Percentiles rank a stretch among this genome's conserved stretches.
Evolutionary conservation across 2,329 filamentous ascomycete species (phyloP).

Genomic region (Raffaelea ambrosiae): DNA sequence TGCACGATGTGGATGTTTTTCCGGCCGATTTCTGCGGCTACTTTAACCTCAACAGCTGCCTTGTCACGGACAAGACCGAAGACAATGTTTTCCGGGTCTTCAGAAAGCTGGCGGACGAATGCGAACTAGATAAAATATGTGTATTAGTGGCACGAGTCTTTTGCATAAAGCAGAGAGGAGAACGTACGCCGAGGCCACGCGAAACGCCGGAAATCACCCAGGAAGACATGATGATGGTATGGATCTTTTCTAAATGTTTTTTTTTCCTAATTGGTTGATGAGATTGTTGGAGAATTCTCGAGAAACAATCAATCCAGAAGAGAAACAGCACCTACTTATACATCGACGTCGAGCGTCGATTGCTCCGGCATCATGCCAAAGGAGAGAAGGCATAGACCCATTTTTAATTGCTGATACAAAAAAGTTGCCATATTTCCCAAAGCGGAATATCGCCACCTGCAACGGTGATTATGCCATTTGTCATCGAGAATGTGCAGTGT

Average conservation of each 20-base stretch:
- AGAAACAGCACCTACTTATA: background rate
- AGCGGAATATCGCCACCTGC: background rate
- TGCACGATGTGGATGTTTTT: conserved; percentile 37
- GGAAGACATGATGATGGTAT: too few relatives aligned
- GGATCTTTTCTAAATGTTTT: too few relatives aligned
- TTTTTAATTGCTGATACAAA: background rate
- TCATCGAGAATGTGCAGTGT: too few relatives aligned
- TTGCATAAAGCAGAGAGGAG: background rate
- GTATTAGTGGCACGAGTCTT: background rate
- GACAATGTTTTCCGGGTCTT: conserved; percentile 30
- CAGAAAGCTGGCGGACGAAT: conserved; percentile 36
- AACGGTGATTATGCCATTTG: too few relatives aligned
- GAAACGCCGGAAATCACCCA: conserved; percentile 17
- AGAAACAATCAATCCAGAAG: background rate
- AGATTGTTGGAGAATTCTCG: background rate
- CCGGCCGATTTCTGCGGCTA: conserved; percentile 29
- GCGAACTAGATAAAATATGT: conserved; percentile 34
- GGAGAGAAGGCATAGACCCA: background rate
- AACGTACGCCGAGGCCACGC: conserved; percentile 15
- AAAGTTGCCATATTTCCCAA: conserved; percentile 6
- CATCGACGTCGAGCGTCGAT: background rate
- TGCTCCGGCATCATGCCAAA: background rate
- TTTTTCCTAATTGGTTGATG: too few relatives aligned
- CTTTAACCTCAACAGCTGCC: conserved; percentile 31
- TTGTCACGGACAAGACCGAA: conserved; percentile 41